A percentile compares a stretch with the other conserved stretches of the same genome.
phyloP scores from a whole-genome alignment of 305 asterid genomes.

The Ajuga reptans region DNA sequence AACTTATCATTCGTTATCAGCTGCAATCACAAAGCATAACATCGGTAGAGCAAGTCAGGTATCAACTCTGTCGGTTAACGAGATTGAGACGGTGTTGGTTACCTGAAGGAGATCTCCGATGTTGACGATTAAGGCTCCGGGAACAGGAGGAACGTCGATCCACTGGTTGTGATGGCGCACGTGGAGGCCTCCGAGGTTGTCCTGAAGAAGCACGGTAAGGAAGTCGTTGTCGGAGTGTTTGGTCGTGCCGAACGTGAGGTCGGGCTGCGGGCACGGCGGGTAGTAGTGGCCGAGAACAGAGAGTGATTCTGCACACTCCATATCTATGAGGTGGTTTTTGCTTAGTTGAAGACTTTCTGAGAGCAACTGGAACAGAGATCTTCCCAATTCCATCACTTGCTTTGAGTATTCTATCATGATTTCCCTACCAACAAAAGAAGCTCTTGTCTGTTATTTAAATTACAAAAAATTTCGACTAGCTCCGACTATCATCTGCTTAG shows the following conservation, averaged over 20 bases:
- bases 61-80: not conserved
- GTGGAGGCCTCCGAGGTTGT: slow-evolving; percentile 45
- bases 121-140: slow-evolving; percentile 40
- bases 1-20: slow-evolving; percentile 43
- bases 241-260: slow-evolving; percentile 38
- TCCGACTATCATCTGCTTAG: too few species aligned
- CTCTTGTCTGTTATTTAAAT: too few species aligned
- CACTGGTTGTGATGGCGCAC: slow-evolving; percentile 31
- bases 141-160: slow-evolving; percentile 38
- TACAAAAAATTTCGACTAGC: too few species aligned
- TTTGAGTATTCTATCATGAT: slow-evolving; percentile 33
- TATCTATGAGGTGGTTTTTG: slow-evolving; percentile 32
- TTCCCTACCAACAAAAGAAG: too few species aligned
- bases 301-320: slow-evolving; percentile 48
- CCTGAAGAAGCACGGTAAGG: slow-evolving; percentile 52
- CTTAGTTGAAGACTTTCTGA: slow-evolving; percentile 45
- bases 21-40: slow-evolving; percentile 17
- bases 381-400: slow-evolving; percentile 34
- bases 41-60: not conserved
- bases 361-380: slow-evolving; percentile 30
- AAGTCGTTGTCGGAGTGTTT: slow-evolving; percentile 47
- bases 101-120: slow-evolving; percentile 40
- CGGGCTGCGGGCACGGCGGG: slow-evolving; percentile 56
- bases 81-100: not conserved
- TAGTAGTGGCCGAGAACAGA: slow-evolving; percentile 38